Base-by-base conservation (phyloP, 805 yeast species). In the Lipomyces kockii region DNA sequence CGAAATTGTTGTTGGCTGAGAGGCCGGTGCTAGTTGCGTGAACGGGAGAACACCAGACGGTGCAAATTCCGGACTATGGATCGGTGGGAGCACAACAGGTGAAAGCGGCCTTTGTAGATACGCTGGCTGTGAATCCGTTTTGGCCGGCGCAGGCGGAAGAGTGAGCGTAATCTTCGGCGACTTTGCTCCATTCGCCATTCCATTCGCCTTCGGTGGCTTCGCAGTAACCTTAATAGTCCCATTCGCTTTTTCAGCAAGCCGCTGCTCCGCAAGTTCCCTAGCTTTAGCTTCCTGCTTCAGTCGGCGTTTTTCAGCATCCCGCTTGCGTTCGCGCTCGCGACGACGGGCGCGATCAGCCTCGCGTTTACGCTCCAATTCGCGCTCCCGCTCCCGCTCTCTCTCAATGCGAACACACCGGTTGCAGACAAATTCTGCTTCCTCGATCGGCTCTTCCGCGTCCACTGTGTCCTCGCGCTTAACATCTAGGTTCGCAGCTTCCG, bases 311-410 rank as follows among this genome's bases (percentile, higher is more conserved):
- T 70, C 72, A 7, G 58, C 63, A 2, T 64, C 72, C 11, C 70
- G 60, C 27, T 51, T 59, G 22, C 72, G 64, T 35, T 70, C 71
- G 14, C 71, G 70, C 39, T 68, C 71, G 22, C 70, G 70, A 5
- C 71, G 65, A 3, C 68, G 57, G 3, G 35, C 58, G 4, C 71
- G 64, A 25, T 68, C 70, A 11, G 35, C 46, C 49, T 68, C 68
- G 9, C 64, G 63, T n/a, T 65, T 65, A 25, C 65, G 70, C 63
- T 65, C 65, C 20, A 61, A 63, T 22, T 61, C 65, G 11, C 12
- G 46, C 55, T 64, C 68, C 27, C 20, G 49, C 55, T 27, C 43
- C 34, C 65, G 53, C 63, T 65, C 72, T 22, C 46, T 51, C 60
- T 70, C 69, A 4, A 62, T 62, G 6, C 65, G 65, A 20, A 65